Evolutionary conservation across 371 early-diverging fungal genomes (phyloP).

Genomic region (Sporodiniella umbellata): DNA sequence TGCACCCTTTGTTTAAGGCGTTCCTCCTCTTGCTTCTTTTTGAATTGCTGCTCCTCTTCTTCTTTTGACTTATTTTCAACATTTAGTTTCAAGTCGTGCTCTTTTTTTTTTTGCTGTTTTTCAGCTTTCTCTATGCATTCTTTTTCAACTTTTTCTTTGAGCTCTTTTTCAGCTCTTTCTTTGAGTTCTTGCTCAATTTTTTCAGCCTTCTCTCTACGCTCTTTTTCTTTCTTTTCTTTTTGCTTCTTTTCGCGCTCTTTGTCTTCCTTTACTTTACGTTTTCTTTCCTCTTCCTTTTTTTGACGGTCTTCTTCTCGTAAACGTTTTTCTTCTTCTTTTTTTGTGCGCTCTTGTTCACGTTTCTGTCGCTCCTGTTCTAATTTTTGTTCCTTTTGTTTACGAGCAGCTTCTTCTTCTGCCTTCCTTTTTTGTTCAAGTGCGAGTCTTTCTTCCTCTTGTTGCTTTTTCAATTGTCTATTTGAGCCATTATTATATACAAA

Average conservation of each 20-base stretch:
- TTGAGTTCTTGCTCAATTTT: slow-evolving; percentile 5
- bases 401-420: slow-evolving; percentile 39
- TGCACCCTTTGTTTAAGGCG: neutral
- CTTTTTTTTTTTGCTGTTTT: slow-evolving; percentile 21
- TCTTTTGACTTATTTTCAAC: slow-evolving; percentile 8
- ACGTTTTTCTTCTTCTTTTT: slow-evolving; percentile 33
- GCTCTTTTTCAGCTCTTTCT: slow-evolving; percentile 10
- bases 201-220: slow-evolving; percentile 4
- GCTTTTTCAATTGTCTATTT: slow-evolving; percentile 36
- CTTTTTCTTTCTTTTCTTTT: neutral
- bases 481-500: neutral
- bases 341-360: slow-evolving; percentile 37
- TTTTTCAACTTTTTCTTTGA: slow-evolving; percentile 10
- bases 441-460: slow-evolving; percentile 40
- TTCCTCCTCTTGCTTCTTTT: slow-evolving; percentile 19
- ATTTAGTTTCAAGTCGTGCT: slow-evolving; percentile 13
- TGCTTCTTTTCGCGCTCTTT: slow-evolving; percentile 18
- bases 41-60: slow-evolving; percentile 4
- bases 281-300: slow-evolving; percentile 21
- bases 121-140: slow-evolving; percentile 26
- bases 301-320: slow-evolving; percentile 36
- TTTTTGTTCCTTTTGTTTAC: slow-evolving; percentile 35
- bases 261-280: slow-evolving; percentile 19
- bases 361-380: slow-evolving; percentile 51
- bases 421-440: slow-evolving; percentile 41